Evolutionary conservation across 257 asterid species (phyloP).

Genomic region (Henckelia pumila): DNA sequence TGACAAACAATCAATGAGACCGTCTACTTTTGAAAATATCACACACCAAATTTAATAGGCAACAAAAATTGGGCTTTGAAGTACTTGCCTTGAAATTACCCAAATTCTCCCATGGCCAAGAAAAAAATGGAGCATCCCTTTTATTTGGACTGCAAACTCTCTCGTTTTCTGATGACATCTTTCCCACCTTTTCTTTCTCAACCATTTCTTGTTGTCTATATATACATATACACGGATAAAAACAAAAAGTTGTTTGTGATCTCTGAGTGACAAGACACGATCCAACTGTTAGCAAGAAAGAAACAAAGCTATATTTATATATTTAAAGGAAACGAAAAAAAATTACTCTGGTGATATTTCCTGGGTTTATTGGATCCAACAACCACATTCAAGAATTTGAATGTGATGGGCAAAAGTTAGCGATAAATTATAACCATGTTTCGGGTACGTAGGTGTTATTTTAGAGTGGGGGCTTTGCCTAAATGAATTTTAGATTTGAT

Average conservation of each 20-base stretch:
- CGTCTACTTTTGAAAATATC: background rate
- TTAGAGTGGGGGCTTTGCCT: background rate
- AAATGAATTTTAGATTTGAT: no score
- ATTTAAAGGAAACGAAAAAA: background rate
- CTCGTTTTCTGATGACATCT: slow-evolving; percentile 31
- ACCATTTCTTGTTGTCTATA: background rate
- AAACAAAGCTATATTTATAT: no score
- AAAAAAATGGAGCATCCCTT: slow-evolving; percentile 53
- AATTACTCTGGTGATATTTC: background rate
- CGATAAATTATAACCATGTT: background rate
- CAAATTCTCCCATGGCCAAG: slow-evolving; percentile 90
- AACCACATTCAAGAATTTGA: background rate
- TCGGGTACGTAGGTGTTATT: background rate
- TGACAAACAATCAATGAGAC: slow-evolving; percentile 28
- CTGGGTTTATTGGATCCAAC: background rate
- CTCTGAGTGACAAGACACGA: background rate
- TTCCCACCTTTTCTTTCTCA: background rate
- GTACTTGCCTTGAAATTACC: slow-evolving; percentile 61
- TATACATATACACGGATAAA: background rate
- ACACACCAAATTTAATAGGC: background rate
- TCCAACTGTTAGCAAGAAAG: no score
- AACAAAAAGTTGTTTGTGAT: background rate
- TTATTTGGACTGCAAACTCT: slow-evolving; percentile 26
- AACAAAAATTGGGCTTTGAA: background rate
- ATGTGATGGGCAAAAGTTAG: background rate